phyloP scores from a whole-genome alignment of 352 stramenopile genomes.

The Phytophthora hibernalis region DNA sequence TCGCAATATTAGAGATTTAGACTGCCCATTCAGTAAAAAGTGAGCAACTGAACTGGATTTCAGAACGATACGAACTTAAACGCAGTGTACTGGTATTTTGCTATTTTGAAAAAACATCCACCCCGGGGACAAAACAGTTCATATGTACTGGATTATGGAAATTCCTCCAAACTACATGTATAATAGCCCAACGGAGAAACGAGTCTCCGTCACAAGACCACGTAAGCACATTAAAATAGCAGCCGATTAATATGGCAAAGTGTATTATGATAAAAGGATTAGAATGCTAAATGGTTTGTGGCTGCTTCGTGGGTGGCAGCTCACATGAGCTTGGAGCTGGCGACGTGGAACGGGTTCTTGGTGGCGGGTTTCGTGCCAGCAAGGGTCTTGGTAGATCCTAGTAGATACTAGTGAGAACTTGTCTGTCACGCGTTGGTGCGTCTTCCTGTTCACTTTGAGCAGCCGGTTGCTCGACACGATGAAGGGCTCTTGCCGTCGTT shows the following conservation, averaged over 20 bases:
- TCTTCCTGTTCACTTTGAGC: slow-evolving; percentile 44
- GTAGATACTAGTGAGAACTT: slow-evolving; percentile 80
- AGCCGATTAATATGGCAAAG: not conserved
- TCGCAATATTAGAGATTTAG: no score
- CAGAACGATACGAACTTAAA: no score
- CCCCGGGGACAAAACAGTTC: no score
- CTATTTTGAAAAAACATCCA: no score
- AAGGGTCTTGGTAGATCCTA: slow-evolving; percentile 33
- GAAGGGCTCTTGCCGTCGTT: slow-evolving; percentile 82
- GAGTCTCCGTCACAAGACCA: no score
- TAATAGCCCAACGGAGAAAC: no score
- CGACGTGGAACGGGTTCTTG: slow-evolving; percentile 69
- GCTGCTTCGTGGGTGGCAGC: not conserved
- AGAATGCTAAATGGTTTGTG: not conserved
- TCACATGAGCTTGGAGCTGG: slow-evolving; percentile 79
- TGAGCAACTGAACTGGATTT: no score
- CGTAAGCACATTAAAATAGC: not conserved
- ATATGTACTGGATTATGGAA: no score
- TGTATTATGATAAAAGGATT: no score
- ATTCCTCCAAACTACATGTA: no score
- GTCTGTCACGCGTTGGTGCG: slow-evolving; percentile 49
- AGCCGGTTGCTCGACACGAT: slow-evolving; percentile 64
- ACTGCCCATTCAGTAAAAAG: no score
- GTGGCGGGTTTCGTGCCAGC: slow-evolving; percentile 22
- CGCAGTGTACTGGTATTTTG: no score